These are phyloP conservation scores for Myriosclerotinia curreyana DNA, from an alignment of 2,329 filamentous ascomycete genomes.

Conservation along the genomic window DNA sequence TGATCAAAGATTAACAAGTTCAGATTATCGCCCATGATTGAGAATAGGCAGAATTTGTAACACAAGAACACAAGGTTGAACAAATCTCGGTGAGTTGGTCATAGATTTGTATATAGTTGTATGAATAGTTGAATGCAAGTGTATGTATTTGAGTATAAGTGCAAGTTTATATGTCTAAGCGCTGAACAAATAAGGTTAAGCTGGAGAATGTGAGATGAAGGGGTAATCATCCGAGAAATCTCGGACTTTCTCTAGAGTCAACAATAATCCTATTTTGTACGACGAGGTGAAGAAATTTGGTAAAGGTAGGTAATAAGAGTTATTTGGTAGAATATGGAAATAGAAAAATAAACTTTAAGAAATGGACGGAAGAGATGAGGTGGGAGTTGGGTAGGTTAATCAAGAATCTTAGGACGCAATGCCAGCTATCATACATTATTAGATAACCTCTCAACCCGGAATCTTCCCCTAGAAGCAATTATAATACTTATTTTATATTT, in stretches of 20 bases:
- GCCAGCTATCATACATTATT: not conserved
- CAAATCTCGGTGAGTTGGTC: slow-evolving; percentile 8
- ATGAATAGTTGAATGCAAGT: not conserved
- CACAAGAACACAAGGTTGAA: slow-evolving; percentile 17
- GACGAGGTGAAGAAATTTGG: not conserved
- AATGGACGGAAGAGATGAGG: not conserved
- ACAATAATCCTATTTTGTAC: not conserved
- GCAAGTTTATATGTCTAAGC: too few relatives aligned
- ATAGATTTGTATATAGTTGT: not conserved
- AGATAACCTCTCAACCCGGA: not conserved
- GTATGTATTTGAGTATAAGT: not conserved
- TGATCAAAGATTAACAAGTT: not conserved
- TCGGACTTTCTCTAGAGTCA: not conserved
- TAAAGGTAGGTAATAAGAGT: not conserved
- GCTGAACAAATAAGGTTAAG: slow-evolving; percentile 5
- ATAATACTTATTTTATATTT: not conserved
- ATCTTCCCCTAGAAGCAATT: not conserved
- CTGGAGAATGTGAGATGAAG: slow-evolving; percentile 18
- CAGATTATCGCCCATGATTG: not conserved
- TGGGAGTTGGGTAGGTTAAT: not conserved
- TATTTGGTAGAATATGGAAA: not conserved
- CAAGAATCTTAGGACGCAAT: too few relatives aligned
- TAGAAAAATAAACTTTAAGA: not conserved
- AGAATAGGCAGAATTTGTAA: slow-evolving; percentile 18
- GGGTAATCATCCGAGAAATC: not conserved